A percentile compares a stretch with the other conserved stretches of the same genome.
Conservation (phyloP, 2,329 filamentous ascomycete species). For the Fusarium newnesense region DNA sequence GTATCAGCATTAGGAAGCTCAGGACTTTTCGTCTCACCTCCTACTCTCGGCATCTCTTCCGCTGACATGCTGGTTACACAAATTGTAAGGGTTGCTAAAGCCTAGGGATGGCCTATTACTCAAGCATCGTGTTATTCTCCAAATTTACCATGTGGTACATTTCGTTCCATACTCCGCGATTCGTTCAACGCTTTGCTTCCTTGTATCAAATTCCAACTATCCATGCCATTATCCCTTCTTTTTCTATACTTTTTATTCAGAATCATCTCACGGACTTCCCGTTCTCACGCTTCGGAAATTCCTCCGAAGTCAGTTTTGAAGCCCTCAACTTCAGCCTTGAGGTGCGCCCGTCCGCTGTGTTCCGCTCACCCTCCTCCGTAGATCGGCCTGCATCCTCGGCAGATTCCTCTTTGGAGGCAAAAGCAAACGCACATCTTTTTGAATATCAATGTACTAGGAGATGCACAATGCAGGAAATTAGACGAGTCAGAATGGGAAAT, state of each 20-base stretch:
- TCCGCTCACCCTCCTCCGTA: conserved; percentile 29
- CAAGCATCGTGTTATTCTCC: not conserved
- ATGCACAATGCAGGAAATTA: not conserved
- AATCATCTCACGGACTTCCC: conserved; percentile 14
- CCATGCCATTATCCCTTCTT: conserved; percentile 2
- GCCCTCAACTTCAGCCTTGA: conserved; percentile 4
- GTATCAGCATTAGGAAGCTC: conserved; percentile 19
- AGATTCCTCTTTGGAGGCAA: conserved; percentile 30
- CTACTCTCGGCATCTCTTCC: conserved; percentile 32
- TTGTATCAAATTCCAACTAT: not conserved
- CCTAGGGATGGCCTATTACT: not conserved
- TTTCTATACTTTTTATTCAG: not conserved
- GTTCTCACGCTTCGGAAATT: conserved; percentile 23
- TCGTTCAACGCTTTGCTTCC: not conserved
- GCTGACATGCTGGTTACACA: not conserved
- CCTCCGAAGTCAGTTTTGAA: conserved; percentile 21
- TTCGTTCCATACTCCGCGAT: not conserved
- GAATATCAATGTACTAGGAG: conserved; percentile 3
- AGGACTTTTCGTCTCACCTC: conserved; percentile 1
- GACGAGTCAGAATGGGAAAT: conserved; percentile 8
- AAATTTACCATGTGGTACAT: conserved; percentile 2
- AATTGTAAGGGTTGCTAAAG: not conserved
- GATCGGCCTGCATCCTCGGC: conserved; percentile 30
- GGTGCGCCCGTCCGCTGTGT: conserved; percentile 12
- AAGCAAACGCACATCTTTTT: conserved; percentile 30